These are phyloP conservation scores for Asterophora lycoperdoides DNA, from an alignment of 768 basidiomycete genomes.

Conservation along the genomic window DNA sequence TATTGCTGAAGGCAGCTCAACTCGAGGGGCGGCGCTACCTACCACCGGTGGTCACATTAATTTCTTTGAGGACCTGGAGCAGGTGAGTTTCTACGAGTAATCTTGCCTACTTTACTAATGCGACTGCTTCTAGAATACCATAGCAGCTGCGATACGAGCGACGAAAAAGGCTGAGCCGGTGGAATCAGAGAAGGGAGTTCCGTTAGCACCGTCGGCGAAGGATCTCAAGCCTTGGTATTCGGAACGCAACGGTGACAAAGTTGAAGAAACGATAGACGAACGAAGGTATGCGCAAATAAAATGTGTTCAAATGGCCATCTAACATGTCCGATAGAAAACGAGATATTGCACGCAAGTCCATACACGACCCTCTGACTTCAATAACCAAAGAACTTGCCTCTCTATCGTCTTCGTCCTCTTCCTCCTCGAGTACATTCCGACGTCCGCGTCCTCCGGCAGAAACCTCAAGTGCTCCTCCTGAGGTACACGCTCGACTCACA, in stretches of 20 bases:
- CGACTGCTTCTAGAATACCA: slow-evolving; percentile 33
- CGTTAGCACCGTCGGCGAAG: slow-evolving; percentile 69
- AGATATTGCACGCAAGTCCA: slow-evolving; percentile 58
- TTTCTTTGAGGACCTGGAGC: slow-evolving; percentile 78
- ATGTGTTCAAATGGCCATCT: not conserved
- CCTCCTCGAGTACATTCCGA: slow-evolving; percentile 15
- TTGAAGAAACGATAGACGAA: slow-evolving; percentile 22
- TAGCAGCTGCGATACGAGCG: slow-evolving; percentile 42
- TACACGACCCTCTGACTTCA: slow-evolving; percentile 68
- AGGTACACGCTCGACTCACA: slow-evolving; percentile 55
- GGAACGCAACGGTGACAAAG: slow-evolving; percentile 11
- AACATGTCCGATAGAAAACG: slow-evolving; percentile 42
- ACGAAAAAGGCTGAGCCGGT: slow-evolving; percentile 43
- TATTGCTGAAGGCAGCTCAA: slow-evolving; percentile 30
- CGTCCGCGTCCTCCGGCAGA: slow-evolving; percentile 15
- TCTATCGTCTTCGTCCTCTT: slow-evolving; percentile 22
- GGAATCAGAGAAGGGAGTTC: slow-evolving; percentile 67
- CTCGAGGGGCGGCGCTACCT: slow-evolving; percentile 33
- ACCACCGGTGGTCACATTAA: slow-evolving; percentile 72
- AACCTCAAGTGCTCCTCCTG: slow-evolving; percentile 30
- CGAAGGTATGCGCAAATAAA: slow-evolving; percentile 27
- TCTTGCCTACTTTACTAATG: too few relatives aligned
- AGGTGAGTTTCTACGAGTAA: slow-evolving; percentile 38
- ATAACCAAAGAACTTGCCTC: slow-evolving; percentile 64
- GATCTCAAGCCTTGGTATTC: slow-evolving; percentile 84